A percentile compares a stretch with the other conserved stretches of the same genome.
Evolutionary conservation across 805 yeast species (phyloP).

Genomic region (Candida adriatica): DNA sequence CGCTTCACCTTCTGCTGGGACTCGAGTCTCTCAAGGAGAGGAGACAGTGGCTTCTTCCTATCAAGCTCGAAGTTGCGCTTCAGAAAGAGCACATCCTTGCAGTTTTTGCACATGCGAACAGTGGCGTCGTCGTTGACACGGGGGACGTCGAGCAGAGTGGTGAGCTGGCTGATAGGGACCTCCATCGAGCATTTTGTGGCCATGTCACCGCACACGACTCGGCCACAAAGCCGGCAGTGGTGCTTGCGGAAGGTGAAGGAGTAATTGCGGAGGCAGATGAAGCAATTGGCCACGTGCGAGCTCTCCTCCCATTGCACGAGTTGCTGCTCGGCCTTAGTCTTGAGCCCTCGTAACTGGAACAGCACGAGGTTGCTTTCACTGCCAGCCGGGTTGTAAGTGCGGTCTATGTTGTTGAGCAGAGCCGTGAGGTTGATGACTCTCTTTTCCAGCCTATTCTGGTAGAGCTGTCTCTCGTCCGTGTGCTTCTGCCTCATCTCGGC

Average conservation of each 20-base stretch:
- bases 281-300: slow-evolving; percentile 42
- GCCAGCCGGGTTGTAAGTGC: slow-evolving; percentile 15
- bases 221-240: slow-evolving; percentile 89
- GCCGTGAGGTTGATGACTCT: slow-evolving; percentile 43
- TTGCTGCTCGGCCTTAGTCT: slow-evolving; percentile 36
- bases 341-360: slow-evolving; percentile 23
- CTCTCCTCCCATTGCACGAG: slow-evolving; percentile 66
- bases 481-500: slow-evolving; percentile 31
- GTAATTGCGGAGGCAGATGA: slow-evolving; percentile 55
- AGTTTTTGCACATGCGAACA: slow-evolving; percentile 60
- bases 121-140: slow-evolving; percentile 21
- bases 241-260: slow-evolving; percentile 62
- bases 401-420: slow-evolving; percentile 23
- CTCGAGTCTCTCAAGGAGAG: slow-evolving; percentile 34
- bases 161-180: slow-evolving; percentile 40
- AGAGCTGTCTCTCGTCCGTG: slow-evolving; percentile 44
- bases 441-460: slow-evolving; percentile 52
- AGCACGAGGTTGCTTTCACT: slow-evolving; percentile 20
- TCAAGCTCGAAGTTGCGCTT: slow-evolving; percentile 45
- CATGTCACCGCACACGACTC: slow-evolving; percentile 66
- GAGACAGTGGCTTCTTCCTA: slow-evolving; percentile 25
- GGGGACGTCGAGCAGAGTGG: slow-evolving; percentile 15
- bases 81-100: slow-evolving; percentile 57
- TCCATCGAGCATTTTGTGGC: slow-evolving; percentile 64
- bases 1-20: slow-evolving; percentile 32